Evolutionary conservation across 768 basidiomycete species (phyloP).

Genomic region (Collybiopsis luxurians): DNA sequence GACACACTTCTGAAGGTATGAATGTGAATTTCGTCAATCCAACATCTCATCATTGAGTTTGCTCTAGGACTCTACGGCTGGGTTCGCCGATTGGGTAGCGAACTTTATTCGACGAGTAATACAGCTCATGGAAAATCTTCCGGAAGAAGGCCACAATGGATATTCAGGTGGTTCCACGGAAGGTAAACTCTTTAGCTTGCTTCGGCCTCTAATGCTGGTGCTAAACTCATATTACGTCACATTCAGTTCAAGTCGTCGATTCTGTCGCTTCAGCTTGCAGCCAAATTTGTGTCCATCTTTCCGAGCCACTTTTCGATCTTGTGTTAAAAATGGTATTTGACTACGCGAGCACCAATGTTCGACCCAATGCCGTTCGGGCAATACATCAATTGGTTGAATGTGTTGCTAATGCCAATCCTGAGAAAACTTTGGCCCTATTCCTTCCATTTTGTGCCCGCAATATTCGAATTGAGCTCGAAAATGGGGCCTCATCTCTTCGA

Average conservation of each 20-base stretch:
- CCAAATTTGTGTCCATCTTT: conserved; percentile 74
- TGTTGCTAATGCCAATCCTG: conserved; percentile 76
- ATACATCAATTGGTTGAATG: conserved; percentile 86
- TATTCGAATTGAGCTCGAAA: conserved; percentile 76
- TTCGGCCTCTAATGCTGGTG: conserved; percentile 2
- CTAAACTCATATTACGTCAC: conserved; percentile 4
- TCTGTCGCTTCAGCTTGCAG: conserved; percentile 74
- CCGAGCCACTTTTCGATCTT: conserved; percentile 72
- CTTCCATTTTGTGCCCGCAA: conserved; percentile 68
- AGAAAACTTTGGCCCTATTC: conserved; percentile 77
- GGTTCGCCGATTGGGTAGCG: conserved; percentile 82
- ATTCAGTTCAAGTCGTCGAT: conserved; percentile 68
- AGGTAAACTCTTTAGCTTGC: conserved; percentile 44
- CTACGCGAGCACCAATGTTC: conserved; percentile 77
- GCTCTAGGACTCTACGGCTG: conserved; percentile 59
- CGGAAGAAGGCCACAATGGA: conserved; percentile 72
- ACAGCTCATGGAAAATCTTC: conserved; percentile 78
- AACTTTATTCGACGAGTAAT: conserved; percentile 78
- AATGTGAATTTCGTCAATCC: not conserved
- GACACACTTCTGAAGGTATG: conserved; percentile 59
- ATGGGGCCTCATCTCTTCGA: conserved; percentile 74
- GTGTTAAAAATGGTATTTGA: conserved; percentile 82
- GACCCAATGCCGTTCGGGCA: conserved; percentile 82
- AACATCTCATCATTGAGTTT: not conserved
- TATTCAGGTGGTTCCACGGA: conserved; percentile 62